Percentiles rank a stretch among this genome's conserved stretches.
phyloP scores from a whole-genome alignment of 1,284 basidiomycete genomes.

The Trichosporon inkin region DNA sequence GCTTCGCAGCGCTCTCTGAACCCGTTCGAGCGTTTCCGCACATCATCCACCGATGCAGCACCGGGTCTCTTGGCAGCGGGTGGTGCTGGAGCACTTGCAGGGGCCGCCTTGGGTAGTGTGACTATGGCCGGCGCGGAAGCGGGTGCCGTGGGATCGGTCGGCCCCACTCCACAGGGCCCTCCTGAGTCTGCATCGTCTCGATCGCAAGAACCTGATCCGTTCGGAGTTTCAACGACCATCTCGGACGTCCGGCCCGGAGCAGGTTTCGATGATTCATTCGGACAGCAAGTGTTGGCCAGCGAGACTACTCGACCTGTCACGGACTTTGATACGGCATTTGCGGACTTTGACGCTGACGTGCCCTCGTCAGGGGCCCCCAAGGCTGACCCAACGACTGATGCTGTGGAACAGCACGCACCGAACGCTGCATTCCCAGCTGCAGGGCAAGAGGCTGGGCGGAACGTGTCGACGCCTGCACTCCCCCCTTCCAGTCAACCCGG shows the following conservation, averaged over 20 bases:
- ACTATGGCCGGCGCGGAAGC: background rate
- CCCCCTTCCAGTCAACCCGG: no score
- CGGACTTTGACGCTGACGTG: conserved; percentile 59
- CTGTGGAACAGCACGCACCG: no score
- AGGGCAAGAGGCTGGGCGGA: no score
- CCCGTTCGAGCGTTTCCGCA: conserved; percentile 69
- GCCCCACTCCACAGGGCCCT: background rate
- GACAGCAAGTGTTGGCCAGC: background rate
- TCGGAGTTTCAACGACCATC: conserved; percentile 11
- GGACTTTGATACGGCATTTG: conserved; percentile 47
- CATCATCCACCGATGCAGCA: background rate
- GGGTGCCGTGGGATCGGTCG: background rate
- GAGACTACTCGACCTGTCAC: conserved; percentile 39
- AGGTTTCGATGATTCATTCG: conserved; percentile 41
- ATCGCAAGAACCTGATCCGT: conserved; percentile 24
- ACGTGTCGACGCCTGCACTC: no score
- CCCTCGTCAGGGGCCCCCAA: background rate
- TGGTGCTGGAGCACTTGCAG: conserved; percentile 16
- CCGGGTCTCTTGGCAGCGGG: conserved; percentile 24
- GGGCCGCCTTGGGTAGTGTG: conserved; percentile 19
- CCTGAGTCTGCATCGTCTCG: background rate
- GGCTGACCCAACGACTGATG: no score
- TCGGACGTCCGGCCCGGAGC: background rate
- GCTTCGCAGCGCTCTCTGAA: conserved; percentile 72
- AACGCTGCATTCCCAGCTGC: background rate